Evolutionary conservation across 1,139 yeast genomes (phyloP).

Genomic region (Zygoascus meyerae): DNA sequence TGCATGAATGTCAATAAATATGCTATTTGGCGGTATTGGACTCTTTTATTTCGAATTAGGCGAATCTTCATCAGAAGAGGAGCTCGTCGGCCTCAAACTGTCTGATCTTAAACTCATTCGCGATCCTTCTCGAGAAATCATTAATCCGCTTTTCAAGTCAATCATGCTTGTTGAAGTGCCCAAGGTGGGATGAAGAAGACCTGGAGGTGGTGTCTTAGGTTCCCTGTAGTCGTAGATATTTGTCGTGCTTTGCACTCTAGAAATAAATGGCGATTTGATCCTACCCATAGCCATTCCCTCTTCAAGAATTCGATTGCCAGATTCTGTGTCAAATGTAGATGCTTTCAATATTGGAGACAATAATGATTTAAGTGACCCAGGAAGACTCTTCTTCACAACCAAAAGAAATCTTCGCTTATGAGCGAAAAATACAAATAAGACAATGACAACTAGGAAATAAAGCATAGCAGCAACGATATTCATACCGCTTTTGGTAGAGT

Average conservation of each 20-base stretch:
- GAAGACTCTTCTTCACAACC: conserved; percentile 4
- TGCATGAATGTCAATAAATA: no score
- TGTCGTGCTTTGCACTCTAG: conserved; percentile 12
- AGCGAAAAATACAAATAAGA: conserved; percentile 6
- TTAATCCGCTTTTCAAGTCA: conserved; percentile 20
- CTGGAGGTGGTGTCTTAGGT: background rate
- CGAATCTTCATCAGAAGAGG: background rate
- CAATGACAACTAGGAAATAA: conserved; percentile 1
- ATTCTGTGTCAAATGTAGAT: conserved; percentile 1
- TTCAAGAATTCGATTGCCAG: conserved; percentile 14
- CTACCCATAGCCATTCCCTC: conserved; percentile 14
- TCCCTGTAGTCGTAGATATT: conserved; percentile 5
- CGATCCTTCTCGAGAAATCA: conserved; percentile 8
- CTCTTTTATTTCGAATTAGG: background rate
- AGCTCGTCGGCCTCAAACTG: background rate
- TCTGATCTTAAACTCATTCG: conserved; percentile 7
- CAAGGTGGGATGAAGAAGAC: conserved; percentile 12
- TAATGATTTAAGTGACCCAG: background rate
- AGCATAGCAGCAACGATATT: background rate
- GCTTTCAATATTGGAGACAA: conserved; percentile 8
- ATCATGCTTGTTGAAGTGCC: conserved; percentile 28
- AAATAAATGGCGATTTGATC: conserved; percentile 14
- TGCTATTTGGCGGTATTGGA: no score
- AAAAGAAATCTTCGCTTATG: conserved; percentile 7
- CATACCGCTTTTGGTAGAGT: background rate